Percentiles rank a stretch among this genome's conserved stretches.
phyloP scores from a whole-genome alignment of 2,329 filamentous ascomycete genomes.

The Hypomyces perniciosus region DNA sequence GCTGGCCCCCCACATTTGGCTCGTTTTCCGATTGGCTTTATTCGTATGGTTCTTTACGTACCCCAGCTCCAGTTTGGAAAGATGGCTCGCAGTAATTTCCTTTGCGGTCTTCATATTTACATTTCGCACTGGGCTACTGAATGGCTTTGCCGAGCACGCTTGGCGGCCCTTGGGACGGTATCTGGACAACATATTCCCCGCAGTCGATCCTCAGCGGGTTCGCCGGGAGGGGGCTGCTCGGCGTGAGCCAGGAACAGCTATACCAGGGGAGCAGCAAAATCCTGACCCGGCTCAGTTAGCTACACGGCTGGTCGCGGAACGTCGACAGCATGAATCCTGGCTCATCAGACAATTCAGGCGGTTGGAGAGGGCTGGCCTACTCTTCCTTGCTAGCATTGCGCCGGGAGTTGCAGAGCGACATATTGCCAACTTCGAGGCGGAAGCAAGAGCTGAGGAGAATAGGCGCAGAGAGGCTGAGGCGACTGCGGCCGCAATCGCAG shows the following conservation, averaged over 20 bases:
- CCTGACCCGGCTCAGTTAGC: constrained; percentile 47
- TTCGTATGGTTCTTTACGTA: constrained; percentile 63
- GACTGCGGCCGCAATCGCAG: constrained; percentile 30
- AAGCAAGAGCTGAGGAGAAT: constrained; percentile 38
- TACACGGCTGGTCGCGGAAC: constrained; percentile 45
- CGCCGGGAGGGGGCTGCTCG: constrained; percentile 15
- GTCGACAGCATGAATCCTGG: constrained; percentile 27
- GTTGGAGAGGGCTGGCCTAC: constrained; percentile 52
- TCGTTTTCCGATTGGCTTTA: constrained; percentile 49
- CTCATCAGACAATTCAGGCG: constrained; percentile 40
- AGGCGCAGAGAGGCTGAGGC: constrained; percentile 39
- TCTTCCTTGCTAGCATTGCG: constrained; percentile 61
- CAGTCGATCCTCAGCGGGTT: constrained; percentile 35
- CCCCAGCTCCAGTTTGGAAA: constrained; percentile 51
- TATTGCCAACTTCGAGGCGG: constrained; percentile 52
- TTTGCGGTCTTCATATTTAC: constrained; percentile 52
- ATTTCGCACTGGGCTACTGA: constrained; percentile 54
- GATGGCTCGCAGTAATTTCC: constrained; percentile 50
- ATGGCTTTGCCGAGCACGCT: constrained; percentile 47
- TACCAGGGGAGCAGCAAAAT: constrained; percentile 21
- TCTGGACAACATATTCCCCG: constrained; percentile 53
- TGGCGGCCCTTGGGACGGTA: constrained; percentile 54
- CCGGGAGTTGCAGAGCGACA: constrained; percentile 61
- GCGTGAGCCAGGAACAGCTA: constrained; percentile 23
- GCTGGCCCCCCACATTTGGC: constrained; percentile 58